A percentile compares a stretch with the other conserved stretches of the same genome.
These are phyloP conservation scores for Aspergillus terreus DNA, from an alignment of 2,329 filamentous ascomycete genomes.

Conservation along the genomic window DNA sequence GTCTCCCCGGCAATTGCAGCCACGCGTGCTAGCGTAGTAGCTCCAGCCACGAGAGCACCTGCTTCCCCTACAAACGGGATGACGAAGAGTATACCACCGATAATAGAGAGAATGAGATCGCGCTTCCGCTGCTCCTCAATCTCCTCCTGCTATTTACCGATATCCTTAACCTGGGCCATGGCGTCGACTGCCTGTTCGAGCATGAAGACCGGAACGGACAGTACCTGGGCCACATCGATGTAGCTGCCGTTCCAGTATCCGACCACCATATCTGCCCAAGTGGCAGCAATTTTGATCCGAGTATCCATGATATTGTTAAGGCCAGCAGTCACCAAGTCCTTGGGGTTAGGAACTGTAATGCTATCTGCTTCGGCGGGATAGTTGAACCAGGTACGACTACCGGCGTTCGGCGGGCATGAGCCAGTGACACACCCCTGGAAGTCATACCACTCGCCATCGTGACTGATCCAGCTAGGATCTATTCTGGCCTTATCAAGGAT, in stretches of 20 bases:
- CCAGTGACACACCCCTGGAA: not conserved
- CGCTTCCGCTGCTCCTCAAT: slow-evolving; percentile 4
- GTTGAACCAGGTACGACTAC: not conserved
- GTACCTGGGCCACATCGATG: not conserved
- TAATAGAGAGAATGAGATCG: slow-evolving; percentile 12
- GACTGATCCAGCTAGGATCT: not conserved
- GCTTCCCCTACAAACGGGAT: slow-evolving; percentile 10
- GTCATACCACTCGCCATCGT: not conserved
- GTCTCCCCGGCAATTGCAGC: slow-evolving; percentile 6
- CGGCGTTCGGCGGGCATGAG: not conserved
- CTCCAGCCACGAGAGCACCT: slow-evolving; percentile 1
- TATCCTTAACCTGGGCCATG: slow-evolving; percentile 10
- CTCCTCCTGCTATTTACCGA: slow-evolving; percentile 9
- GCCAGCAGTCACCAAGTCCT: not conserved
- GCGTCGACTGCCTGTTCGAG: slow-evolving; percentile 6
- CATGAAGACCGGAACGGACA: slow-evolving; percentile 7
- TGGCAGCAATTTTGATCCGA: not conserved
- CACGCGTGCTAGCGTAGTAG: slow-evolving; percentile 5
- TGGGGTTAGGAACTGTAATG: slow-evolving; percentile 2
- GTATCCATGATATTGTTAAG: not conserved
- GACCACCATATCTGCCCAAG: too few relatives aligned
- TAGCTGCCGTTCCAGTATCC: too few relatives aligned
- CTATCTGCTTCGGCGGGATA: not conserved
- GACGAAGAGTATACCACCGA: slow-evolving; percentile 10
- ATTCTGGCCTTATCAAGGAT: not conserved